Evolutionary conservation across 108 stramenopile species (phyloP), one percentile per base, ranked within the genome.

Genomic region (Epithemia pelagica): DNA sequence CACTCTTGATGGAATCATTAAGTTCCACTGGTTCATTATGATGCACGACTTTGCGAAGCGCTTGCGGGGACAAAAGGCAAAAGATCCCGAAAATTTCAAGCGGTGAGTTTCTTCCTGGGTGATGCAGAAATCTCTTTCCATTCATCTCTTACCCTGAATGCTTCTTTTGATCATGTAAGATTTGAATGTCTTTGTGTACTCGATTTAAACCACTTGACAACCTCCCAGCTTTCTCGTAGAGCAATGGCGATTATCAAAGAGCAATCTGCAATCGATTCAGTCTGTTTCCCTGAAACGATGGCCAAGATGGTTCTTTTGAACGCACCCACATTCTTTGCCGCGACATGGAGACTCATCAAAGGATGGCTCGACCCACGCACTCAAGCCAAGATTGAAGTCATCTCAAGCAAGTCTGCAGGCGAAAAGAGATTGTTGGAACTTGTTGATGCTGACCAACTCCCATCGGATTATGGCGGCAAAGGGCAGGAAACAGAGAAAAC

Each of bases 261-360:
- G 26, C 92, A 93, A 70, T 74, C 86, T 5, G 84, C 84, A 51
- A 87, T 93, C 74, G 92, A 93, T 77, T 88, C 89, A 15, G 59
- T 93, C 0, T 93, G 92, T 66, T 93, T 93, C 67, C 92, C 92
- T 21, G 92, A 93, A 78, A 90, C 86, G 0, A 85, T 93, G 86
- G 71, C 79, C 60, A 80, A 78, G 64, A 90, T 83, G 79, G 64
- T 84, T 63, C 76, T 93, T 58, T 70, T 93, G 63, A 93, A 93
- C 74, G 86, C 78, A 19, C 92, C 92, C n/a, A 64, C 80, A 62
- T 93, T 93, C 77, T 93, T 93, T 63, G 68, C 82, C 27, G 71
- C 89, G 29, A 86, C 87, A 28, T 93, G 92, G 92, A 62, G 64
- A 20, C 70, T 93, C 46, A 90, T 93, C 74, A 88, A 89, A 80